Evolutionary conservation across 768 basidiomycete genomes (phyloP), one percentile per base, ranked within the genome.

Genomic region (Dioszegia hungarica): DNA sequence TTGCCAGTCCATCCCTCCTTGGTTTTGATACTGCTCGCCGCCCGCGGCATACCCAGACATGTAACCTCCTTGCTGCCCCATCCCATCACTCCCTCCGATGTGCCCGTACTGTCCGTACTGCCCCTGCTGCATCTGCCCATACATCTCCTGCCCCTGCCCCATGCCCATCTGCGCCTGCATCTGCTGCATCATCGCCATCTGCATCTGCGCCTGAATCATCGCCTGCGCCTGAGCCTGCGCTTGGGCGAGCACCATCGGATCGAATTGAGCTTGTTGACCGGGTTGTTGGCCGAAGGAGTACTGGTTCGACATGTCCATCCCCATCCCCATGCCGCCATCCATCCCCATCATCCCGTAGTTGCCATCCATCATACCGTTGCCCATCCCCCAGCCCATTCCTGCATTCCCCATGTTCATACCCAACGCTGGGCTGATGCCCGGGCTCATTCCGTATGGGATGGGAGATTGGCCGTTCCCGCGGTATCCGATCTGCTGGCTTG

Each of bases 111-210:
- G 20, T 20, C 25, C 38, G 24, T 14, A 17, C 17, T 33, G 28
- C 54, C n/a, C 31, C 17, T 33, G 28, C 54, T 15, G 33, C 41
- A 34, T 49, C 50, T 61, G 47, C 46, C 50, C 62, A 67, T 61
- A 51, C 17, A 49, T 22, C 6, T 24, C 28, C 17, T 8, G 15
- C 22, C 27, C 27, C 36, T 25, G 49, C 19, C 49, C 49, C 29
- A 45, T 47, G 41, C 63, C 63, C 63, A 61, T 65, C 36, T 43
- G 52, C 60, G 62, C 57, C 31, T 61, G 56, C 66, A 67, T 63
- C 41, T 56, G 52, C 49, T 48, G 60, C 60, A 67, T 67, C 62
- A 66, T 68, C 9, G 46, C 56, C 49, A 61, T 59, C 27, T 59
- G 57, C 60, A 64, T 62, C 19, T 44, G 48, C 43, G 58, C 61